Evolutionary conservation across 2,329 filamentous ascomycete species (phyloP).

Genomic region (Apiospora saccharicola): DNA sequence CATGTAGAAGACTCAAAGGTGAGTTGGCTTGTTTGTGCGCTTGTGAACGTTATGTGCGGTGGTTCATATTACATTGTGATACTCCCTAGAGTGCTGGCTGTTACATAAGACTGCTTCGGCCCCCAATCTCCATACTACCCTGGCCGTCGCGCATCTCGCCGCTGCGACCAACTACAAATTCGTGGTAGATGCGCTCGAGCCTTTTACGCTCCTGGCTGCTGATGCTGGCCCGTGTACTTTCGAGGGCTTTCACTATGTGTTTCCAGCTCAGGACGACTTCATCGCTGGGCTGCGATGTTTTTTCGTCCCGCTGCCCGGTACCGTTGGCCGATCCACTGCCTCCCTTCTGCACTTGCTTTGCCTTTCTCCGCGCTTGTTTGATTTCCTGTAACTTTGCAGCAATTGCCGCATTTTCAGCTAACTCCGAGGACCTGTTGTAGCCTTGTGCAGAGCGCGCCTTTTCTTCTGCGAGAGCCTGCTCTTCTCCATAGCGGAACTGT

Average conservation of each 20-base stretch:
- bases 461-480: constrained; percentile 55
- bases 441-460: constrained; percentile 49
- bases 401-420: constrained; percentile 82
- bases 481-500: constrained; percentile 82
- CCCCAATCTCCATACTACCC: constrained; percentile 89
- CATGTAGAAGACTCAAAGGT: background rate
- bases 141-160: constrained; percentile 96
- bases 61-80: background rate
- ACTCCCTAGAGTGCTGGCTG: background rate
- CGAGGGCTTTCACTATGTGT: constrained; percentile 81
- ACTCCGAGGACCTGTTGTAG: constrained; percentile 58
- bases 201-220: constrained; percentile 77
- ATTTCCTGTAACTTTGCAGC: constrained; percentile 83
- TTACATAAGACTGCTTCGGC: constrained; percentile 91
- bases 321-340: constrained; percentile 38
- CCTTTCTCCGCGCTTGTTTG: constrained; percentile 72
- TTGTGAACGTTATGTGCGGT: background rate
- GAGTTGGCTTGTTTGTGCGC: background rate
- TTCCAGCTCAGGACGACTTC: constrained; percentile 87
- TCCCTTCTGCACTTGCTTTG: constrained; percentile 56
- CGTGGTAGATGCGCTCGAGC: constrained; percentile 82
- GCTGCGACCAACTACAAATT: constrained; percentile 92
- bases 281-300: constrained; percentile 51
- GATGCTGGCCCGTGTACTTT: constrained; percentile 82
- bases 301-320: constrained; percentile 32